Conservation (phyloP, 305 asterid species). For the Plantago rigida region DNA sequence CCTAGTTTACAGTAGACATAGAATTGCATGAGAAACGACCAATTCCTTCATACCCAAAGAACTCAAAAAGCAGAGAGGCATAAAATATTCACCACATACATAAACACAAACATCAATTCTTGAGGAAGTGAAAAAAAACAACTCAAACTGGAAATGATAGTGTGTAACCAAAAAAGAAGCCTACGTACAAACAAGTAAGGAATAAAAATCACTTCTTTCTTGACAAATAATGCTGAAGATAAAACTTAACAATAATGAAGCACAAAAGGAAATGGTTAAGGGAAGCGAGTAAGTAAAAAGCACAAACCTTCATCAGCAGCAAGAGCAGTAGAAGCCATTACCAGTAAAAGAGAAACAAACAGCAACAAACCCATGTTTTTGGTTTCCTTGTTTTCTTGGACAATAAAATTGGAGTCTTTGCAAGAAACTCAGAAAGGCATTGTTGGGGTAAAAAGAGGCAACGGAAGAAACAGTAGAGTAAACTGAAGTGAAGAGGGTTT, state of each 20-base stretch:
- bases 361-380: background rate
- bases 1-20: background rate
- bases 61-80: background rate
- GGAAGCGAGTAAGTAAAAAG: background rate
- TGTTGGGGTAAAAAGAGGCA: background rate
- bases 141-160: too few species aligned
- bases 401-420: background rate
- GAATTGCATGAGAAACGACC: background rate
- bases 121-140: too few species aligned
- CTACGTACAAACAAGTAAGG: background rate
- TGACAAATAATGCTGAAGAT: background rate
- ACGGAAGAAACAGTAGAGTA: background rate
- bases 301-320: conserved; percentile 2
- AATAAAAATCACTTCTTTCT: background rate
- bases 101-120: background rate
- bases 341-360: background rate
- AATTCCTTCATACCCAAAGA: background rate
- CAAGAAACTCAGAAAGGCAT: background rate
- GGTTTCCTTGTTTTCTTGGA: background rate
- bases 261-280: background rate
- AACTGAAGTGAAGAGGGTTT: background rate
- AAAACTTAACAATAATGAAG: background rate
- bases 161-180: background rate
- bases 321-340: background rate
- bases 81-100: background rate